Evolutionary conservation across 1,284 basidiomycete species (phyloP), one percentile per base, ranked within the genome.

Genomic region (Fomitiporia mediterranea): DNA sequence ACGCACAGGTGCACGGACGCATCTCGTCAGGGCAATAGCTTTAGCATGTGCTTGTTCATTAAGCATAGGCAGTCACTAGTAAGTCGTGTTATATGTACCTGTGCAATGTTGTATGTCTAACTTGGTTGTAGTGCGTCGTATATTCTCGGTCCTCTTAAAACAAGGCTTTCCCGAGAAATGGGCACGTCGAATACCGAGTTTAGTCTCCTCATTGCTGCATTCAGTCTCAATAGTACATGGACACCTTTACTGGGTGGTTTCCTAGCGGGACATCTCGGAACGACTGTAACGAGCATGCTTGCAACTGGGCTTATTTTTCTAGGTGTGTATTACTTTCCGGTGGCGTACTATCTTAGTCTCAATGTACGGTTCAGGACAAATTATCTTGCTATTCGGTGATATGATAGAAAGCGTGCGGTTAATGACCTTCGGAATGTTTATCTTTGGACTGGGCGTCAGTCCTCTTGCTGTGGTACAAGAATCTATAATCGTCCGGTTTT

Each of bases 401-500:
- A 74, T 80, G 9, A 75, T 72, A 55, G 72, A 75, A 35, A 79
- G 75, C 64, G 74, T 89, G 21, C 77, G 79, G 11, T 57, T 83
- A 32, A 89, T 89, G 86, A 75, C 80, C 1, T 65, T 85, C 27
- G 87, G 86, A 1, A 74, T 89, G 64, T 90, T 89, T 63, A 70
- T 89, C 42, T 90, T 89, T 63, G 89, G 89, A n/a, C 73, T 91
- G 13, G 89, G 88, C 2, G 75, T 87, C 51, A 86, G 83, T 62
- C 89, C 89, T 0, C 74, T 91, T 8, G 82, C 87, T 2, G 88
- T 89, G 5, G 80, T 86, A 4, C 86, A 88, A 69, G 86, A 89
- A 67, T 85, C 84, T 2, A 89, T 89, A 62, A 86, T 91, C 51
- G 86, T 90, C 48, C 84, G 85, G 19, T 89, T 90, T 70, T 89